These are phyloP conservation scores for Candida ascalaphidarum DNA, from an alignment of 805 yeast genomes.

Conservation along the genomic window DNA sequence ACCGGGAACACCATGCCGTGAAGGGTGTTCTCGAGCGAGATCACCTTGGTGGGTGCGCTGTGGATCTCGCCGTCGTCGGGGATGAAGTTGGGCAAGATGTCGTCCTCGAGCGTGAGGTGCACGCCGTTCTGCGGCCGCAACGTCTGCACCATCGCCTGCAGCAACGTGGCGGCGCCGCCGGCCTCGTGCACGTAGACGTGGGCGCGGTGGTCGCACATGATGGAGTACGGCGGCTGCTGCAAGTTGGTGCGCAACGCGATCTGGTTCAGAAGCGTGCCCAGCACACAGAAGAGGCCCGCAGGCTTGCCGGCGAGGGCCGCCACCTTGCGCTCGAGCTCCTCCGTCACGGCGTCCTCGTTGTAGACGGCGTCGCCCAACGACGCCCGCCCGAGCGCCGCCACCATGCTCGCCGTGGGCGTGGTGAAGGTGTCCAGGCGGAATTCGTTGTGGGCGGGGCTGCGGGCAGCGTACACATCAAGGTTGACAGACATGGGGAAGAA, in stretches of 20 bases:
- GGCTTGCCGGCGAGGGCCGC: constrained; percentile 29
- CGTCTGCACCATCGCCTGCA: constrained; percentile 35
- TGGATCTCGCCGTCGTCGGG: constrained; percentile 39
- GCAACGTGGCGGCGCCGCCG: constrained; percentile 33
- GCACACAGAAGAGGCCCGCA: constrained; percentile 31
- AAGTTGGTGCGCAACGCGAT: constrained; percentile 29
- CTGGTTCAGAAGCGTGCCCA: constrained; percentile 36
- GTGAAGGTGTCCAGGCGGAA: constrained; percentile 13
- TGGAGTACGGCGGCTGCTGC: constrained; percentile 33
- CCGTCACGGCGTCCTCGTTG: constrained; percentile 29
- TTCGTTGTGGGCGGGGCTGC: constrained; percentile 7
- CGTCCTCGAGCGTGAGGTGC: constrained; percentile 30
- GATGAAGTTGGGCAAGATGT: constrained; percentile 24
- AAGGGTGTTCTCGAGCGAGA: constrained; percentile 34
- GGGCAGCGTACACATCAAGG: constrained; percentile 4
- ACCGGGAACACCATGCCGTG: constrained; percentile 34
- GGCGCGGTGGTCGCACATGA: constrained; percentile 29
- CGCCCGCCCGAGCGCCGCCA: constrained; percentile 11
- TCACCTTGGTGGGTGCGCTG: constrained; percentile 35
- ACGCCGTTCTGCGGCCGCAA: constrained; percentile 24
- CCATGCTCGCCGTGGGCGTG: constrained; percentile 11
- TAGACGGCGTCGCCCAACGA: constrained; percentile 36
- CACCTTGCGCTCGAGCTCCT: constrained; percentile 23
- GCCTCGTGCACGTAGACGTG: constrained; percentile 33
- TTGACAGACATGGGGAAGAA: no score